Base-by-base conservation (phyloP, 2,329 filamentous ascomycete genomes). In the Botrytis paeoniae region DNA sequence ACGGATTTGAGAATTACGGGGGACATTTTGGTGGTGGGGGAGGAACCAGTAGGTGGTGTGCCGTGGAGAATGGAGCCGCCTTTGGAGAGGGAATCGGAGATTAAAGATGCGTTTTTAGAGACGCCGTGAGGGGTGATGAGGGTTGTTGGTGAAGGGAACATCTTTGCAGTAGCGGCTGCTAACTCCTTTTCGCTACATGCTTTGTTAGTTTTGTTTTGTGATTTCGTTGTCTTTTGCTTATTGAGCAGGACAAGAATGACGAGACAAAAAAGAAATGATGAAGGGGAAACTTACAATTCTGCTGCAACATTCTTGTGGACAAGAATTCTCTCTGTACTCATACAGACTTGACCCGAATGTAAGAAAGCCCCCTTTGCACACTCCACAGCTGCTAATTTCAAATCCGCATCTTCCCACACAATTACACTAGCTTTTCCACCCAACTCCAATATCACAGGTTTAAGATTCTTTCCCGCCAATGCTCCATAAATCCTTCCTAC, bases 391-490 rank as follows among this genome's bases (percentile, higher is more conserved):
- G 94, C 93, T 37, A 88, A 85, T 43, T 92, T 86, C 59, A 97
- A 80, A 78, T 97, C 88, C 22, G 94, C 93, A 81, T 97, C 94
- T 69, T 93, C 90, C 81, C 92, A 89, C 0, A 97, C 89, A 74
- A 97, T 91, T 3, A 92, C 90, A 0, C 89, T 89, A 0, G 92
- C 91, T 81, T 97, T 97, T 63, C 94, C 94, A 5, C 94, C 94
- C 1, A 97, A 85, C 81, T 97, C 94, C 78, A 97, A 86, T 2
- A 97, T 84, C 1, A 92, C 87, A 0, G 93, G 93, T 85, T 97
- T 97, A 59, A 96, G 85, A 77, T 92, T 83, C 80, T 92, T 88
- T 41, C 92, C 94, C 0, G 92, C 92, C 14, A 88, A 85, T 32
- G 86, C 85, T 16, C 89, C 92, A 73, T 97, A 89, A 79, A 94